Evolutionary conservation across 192 early-diverging fungal species (phyloP), one percentile per base, ranked within the genome.

Genomic region (Rhizophagus clarus): DNA sequence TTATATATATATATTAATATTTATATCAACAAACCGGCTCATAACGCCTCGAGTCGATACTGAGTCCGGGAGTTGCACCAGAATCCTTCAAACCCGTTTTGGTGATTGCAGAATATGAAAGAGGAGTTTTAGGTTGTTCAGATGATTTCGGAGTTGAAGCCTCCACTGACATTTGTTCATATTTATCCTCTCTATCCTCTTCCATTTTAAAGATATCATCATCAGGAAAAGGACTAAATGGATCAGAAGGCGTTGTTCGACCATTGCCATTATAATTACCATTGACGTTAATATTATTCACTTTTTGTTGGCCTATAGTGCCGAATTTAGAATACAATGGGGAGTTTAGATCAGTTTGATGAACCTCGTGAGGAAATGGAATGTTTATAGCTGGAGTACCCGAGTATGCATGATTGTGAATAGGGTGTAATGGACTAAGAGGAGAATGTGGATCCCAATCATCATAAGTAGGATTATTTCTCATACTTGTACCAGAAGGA

Each of bases 11-110:
- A 37, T 68, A 68, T 69, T 40, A 40, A 69, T 29, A 37, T 34
- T 37, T 56, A 56, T 69, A 69, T 69, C 66, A 70, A 81, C 80
- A 76, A 79, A 81, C 80, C 72, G 80, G 80, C 74, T 81, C 80
- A 76, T 42, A 76, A 42, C 72, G 40, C 20, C 80, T 61, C 37
- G 80, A 74, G 74, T 81, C 80, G 51, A 81, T 64, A 74, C 72
- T 76, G 28, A 81, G 37, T 32, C 80, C 80, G 40, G 64, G 31
- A 76, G 80, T 70, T 68, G 61, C 61, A 45, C 80, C 80, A 20
- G 80, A 81, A 42, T 81, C 80, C 62, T 81, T 81, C 12, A 81
- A 47, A 32, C 74, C 74, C 26, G 74, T 40, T 56, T 81, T 81
- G 40, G 80, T 76, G 28, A 77, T 77, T 42, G 56, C 80, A 60